These are phyloP conservation scores for Colletotrichum sp. DNA, from an alignment of 2,329 filamentous ascomycete species.

Conservation along the genomic window DNA sequence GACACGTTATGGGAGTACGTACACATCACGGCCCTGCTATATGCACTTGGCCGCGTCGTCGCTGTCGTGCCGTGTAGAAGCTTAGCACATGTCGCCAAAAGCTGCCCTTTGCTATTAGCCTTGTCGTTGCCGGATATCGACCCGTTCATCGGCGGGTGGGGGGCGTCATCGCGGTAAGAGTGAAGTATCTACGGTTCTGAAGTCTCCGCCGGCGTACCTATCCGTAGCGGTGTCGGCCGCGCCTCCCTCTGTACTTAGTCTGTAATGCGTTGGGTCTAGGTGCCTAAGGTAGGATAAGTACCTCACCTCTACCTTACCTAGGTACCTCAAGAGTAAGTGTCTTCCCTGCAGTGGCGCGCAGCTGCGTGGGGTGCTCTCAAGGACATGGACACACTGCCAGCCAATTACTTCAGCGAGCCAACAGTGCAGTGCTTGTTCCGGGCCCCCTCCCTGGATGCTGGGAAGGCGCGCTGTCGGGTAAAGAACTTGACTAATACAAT, in stretches of 20 bases:
- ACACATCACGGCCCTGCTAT: not conserved
- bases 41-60: not conserved
- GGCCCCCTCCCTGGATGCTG: not conserved
- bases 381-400: not conserved
- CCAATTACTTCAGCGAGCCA: constrained; percentile 8
- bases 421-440: constrained; percentile 1
- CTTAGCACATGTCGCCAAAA: not conserved
- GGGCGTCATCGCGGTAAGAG: not conserved
- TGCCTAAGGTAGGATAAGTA: too few species aligned
- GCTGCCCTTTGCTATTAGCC: not conserved
- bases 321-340: not conserved
- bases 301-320: too few species aligned
- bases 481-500: constrained; percentile 23
- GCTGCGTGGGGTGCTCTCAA: constrained; percentile 8
- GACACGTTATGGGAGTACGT: constrained; percentile 1
- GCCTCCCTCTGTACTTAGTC: not conserved
- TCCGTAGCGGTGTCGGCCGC: not conserved
- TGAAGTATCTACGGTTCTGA: not conserved
- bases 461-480: constrained; percentile 19
- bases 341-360: not conserved
- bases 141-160: constrained; percentile 8
- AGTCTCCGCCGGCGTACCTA: not conserved
- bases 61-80: not conserved
- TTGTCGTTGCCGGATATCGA: not conserved
- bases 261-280: too few species aligned